Evolutionary conservation across 495 filamentous ascomycete species (phyloP).

Genomic region (Podospora appendiculata): DNA sequence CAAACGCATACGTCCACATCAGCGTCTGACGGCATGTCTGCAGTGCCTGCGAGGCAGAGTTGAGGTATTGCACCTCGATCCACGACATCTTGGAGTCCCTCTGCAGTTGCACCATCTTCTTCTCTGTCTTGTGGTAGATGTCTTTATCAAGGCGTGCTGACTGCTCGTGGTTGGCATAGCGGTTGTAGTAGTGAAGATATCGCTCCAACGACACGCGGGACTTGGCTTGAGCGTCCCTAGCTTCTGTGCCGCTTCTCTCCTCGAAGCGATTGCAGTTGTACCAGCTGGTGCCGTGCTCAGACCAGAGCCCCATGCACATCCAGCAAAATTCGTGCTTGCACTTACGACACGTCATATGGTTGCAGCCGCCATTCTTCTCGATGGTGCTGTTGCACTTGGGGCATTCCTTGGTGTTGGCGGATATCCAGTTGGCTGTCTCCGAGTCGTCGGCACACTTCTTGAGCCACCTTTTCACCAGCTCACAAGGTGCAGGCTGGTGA

Average conservation of each 20-base stretch:
- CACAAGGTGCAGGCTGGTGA: slow-evolving; percentile 89
- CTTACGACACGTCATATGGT: slow-evolving; percentile 99
- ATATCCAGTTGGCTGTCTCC: slow-evolving; percentile 99
- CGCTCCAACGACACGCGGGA: slow-evolving; percentile 85
- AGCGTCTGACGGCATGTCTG: slow-evolving; percentile 94
- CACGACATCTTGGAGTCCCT: slow-evolving; percentile 90
- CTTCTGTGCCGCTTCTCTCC: slow-evolving; percentile 87
- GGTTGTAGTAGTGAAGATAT: slow-evolving; percentile 97
- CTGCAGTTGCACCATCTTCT: slow-evolving; percentile 96
- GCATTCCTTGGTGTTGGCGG: slow-evolving; percentile 97
- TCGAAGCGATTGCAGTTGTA: slow-evolving; percentile 98
- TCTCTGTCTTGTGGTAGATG: slow-evolving; percentile 90
- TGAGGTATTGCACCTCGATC: slow-evolving; percentile 97
- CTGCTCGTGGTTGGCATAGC: slow-evolving; percentile 97
- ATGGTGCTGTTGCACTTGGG: slow-evolving; percentile 94
- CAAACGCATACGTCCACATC: slow-evolving; percentile 99
- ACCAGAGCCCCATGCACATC: slow-evolving; percentile 99
- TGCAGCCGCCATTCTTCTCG: slow-evolving; percentile 98
- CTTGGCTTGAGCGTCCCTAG: slow-evolving; percentile 81
- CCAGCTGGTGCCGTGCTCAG: slow-evolving; percentile 98
- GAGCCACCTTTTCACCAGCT: slow-evolving; percentile 88
- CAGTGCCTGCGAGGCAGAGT: slow-evolving; percentile 84
- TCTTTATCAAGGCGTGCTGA: slow-evolving; percentile 96
- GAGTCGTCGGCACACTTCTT: slow-evolving; percentile 99
- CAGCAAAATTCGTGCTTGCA: slow-evolving; percentile 99